Evolutionary conservation across 768 basidiomycete genomes (phyloP), one percentile per base, ranked within the genome.

Genomic region (Trametes cinnabarina): DNA sequence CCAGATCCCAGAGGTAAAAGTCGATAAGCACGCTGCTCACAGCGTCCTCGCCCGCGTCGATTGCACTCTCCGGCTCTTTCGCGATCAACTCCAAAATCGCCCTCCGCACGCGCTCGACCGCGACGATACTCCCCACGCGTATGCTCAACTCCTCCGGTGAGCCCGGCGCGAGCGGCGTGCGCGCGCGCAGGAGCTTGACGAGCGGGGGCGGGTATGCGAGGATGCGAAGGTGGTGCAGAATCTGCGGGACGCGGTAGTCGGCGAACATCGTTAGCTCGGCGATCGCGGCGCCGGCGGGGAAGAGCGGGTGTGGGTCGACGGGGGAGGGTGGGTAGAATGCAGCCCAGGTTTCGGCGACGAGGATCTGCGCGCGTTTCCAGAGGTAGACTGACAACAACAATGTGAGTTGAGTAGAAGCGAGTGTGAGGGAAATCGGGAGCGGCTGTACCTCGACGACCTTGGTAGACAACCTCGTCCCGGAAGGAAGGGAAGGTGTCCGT

Each of bases 321-420:
- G 69, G 55, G 7, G 72, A 63, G 3, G 73, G 66, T 1, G 91
- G 91, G 70, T 88, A 90, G 76, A 94, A 94, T 2, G 93, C 92
- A 2, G 94, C 93, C 93, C 92, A 94, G 0, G 84, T 86, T 68
- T 96, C 93, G 0, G 93, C 93, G 30, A 94, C 87, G 37, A 95
- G 79, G 55, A 96, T 96, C 63, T 96, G 93, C 1, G 92, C 86
- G 32, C 93, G 85, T 69, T 96, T 96, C 90, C 92, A 94, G 55
- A 95, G 79, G 71, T 73, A 85, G 8, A 94, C 90, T 92, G 63
- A 14, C 25, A 12, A 11, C 17, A 5, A 20, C 17, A 26, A 37
- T 58, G 30, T 50, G 30, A 35, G 41, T 17, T 34, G 9, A 25
- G 53, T 6, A 11, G 34, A 32, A 11, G 35, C 47, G 46, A 35